Evolutionary conservation across 306 rosid genomes (phyloP), one percentile per base, ranked within the genome.

Genomic region (Quercus parvula): DNA sequence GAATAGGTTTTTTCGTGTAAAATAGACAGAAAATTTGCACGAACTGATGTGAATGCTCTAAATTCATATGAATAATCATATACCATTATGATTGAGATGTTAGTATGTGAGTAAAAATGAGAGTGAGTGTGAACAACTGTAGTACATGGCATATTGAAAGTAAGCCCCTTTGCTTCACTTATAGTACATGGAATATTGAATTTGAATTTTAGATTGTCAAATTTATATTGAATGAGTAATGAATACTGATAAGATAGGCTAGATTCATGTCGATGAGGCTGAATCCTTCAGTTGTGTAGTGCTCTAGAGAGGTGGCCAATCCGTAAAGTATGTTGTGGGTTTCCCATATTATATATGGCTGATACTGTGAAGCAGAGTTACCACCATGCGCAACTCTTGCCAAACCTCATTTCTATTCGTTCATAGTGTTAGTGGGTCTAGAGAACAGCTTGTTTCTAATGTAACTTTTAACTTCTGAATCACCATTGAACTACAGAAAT

Each of bases 271-370:
- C 57, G 56, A 27, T 30, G 31, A 5, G 51, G 20, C 25, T 41
- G 75, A 24, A 46, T 46, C 56, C 28, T 70, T 46, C 38, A 46
- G 17, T 22, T 18, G 55, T 46, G 56, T 11, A 46, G 49, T 33
- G 55, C 77, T 30, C 35, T 56, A 15, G 3, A 57, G 19, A 73
- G 86, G 89, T 70, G 76, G 86, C 81, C 52, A 19, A 8, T 71
- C 68, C 4, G 46, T 59, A 70, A 77, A 72, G 62, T 30, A 80
- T 58, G 35, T 52, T 14, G 24, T 24, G 24, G 24, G 24, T 24
- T 24, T 24, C 24, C 24, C 24, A 24, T 24, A 55, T 73, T 70
- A 17, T 22, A 22, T 55, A 11, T 35, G 44, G 56, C 52, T 56
- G 27, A 31, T 70, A 54, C 62, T 33, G 13, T 7, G 44, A 17